Evolutionary conservation across 1,284 basidiomycete genomes (phyloP).

Genomic region (Ustilago nuda): DNA sequence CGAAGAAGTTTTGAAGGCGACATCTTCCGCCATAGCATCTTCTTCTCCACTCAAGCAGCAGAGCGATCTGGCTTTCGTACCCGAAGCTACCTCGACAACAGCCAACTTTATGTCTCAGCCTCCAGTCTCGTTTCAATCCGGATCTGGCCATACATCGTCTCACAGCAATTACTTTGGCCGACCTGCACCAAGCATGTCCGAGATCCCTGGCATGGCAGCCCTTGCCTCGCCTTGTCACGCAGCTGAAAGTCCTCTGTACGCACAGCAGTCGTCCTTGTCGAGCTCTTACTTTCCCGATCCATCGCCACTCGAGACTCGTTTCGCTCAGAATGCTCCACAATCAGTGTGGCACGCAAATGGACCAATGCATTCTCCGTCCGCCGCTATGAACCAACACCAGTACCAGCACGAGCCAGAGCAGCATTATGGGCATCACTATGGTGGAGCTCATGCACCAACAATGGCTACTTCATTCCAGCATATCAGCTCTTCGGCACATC

Average conservation of each 20-base stretch:
- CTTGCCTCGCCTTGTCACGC: conserved; percentile 12
- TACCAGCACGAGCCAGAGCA: conserved; percentile 13
- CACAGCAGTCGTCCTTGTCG: conserved; percentile 49
- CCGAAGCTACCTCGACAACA: conserved; percentile 8
- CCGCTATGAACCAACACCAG: not conserved
- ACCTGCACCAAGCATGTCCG: not conserved
- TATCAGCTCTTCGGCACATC: not conserved
- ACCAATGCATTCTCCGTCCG: not conserved
- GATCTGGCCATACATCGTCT: not conserved
- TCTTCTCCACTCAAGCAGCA: conserved; percentile 29
- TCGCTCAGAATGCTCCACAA: not conserved
- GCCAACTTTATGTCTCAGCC: conserved; percentile 33
- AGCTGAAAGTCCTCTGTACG: conserved; percentile 41
- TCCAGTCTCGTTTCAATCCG: conserved; percentile 37
- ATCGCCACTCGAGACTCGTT: conserved; percentile 19
- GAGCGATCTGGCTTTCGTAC: conserved; percentile 17
- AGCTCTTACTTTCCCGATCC: conserved; percentile 49
- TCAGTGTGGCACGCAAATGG: not conserved
- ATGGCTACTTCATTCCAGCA: not conserved
- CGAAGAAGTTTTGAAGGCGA: conserved; percentile 36
- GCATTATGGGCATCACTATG: conserved; percentile 23
- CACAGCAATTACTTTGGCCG: not conserved
- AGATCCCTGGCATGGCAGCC: conserved; percentile 30
- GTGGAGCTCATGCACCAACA: conserved; percentile 6
- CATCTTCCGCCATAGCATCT: conserved; percentile 4